Base-by-base conservation (phyloP, 306 rosid species). In the Senna tora region DNA sequence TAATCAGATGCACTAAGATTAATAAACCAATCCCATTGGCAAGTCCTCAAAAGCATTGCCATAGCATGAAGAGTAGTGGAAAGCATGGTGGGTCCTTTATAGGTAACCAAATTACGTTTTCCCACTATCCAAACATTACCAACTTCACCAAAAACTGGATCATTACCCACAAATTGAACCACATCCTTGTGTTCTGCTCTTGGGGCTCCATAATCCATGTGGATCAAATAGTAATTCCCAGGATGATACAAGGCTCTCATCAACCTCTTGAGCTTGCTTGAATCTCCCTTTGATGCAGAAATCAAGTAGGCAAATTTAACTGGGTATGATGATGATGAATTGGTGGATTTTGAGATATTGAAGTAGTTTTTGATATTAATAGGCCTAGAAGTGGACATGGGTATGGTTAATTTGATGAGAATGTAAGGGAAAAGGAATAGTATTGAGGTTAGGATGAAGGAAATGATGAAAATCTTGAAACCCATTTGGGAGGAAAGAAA, bases 1-100 rank as follows among this genome's bases (percentile, higher is more conserved):
- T 93, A 93, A 61, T 93, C 98, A 73, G 97, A 88, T 22, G 98
- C 98, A 68, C 98, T 93, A 43, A 93, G 96, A 82, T 93, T 93
- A 71, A 93, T 84, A 60, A 93, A 93, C 98, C 98, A 93, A 50
- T 93, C 96, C 98, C 97, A 93, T 1, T 68, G 74, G 63, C 86
- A 86, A 5, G 69, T 79, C 86, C 86, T 87, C 41, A 88, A 67
- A 51, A 93, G 93, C 14, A 90, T 74, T 33, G 98, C 84, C 90
- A 93, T 76, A 7, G 87, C 93, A 75, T 93, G 97, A 36, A 93
- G 91, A 53, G 98, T 93, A 20, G 96, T 90, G 12, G 98, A 89
- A 62, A 93, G 92, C 98, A 93, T 93, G 1, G 97, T 93, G 20
- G 98, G 97, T 43, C 98, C 98, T 82, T 92, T 88, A 0, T 93